Evolutionary conservation across 306 rosid species (phyloP).

Genomic region (Fragaria ananassa): DNA sequence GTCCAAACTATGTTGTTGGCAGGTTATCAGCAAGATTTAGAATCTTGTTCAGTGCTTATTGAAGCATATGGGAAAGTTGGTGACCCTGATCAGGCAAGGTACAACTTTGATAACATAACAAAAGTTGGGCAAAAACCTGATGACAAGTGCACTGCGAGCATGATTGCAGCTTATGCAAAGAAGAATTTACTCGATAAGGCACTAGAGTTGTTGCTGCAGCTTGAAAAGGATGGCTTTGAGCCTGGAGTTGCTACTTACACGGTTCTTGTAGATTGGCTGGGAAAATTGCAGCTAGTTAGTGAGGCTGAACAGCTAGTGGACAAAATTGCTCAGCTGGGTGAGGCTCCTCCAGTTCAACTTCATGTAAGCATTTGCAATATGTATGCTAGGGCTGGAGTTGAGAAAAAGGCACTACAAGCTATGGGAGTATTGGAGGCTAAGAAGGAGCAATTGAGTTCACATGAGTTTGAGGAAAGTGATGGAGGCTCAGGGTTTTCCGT

Average conservation of each 20-base stretch:
- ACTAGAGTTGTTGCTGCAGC: constrained; percentile 55
- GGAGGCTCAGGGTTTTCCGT: constrained; percentile 66
- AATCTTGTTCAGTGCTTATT: constrained; percentile 61
- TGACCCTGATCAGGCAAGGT: constrained; percentile 54
- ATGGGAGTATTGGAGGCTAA: constrained; percentile 67
- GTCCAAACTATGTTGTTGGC: constrained; percentile 55
- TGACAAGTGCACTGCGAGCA: constrained; percentile 73
- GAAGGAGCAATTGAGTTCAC: constrained; percentile 49
- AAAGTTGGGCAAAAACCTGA: constrained; percentile 62
- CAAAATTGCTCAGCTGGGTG: constrained; percentile 65
- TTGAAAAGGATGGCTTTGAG: constrained; percentile 71
- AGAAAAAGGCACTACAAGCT: constrained; percentile 80
- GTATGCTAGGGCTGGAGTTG: constrained; percentile 66
- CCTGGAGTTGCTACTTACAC: constrained; percentile 78
- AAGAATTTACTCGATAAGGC: constrained; percentile 66
- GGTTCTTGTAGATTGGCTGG: constrained; percentile 85
- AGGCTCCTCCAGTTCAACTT: constrained; percentile 66
- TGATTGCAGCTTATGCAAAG: constrained; percentile 71
- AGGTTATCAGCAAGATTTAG: constrained; percentile 46
- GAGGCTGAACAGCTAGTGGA: constrained; percentile 77
- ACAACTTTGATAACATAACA: constrained; percentile 59
- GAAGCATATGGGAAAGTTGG: constrained; percentile 50
- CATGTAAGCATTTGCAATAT: constrained; percentile 76
- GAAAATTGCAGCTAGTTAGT: constrained; percentile 63
- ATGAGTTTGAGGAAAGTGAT: constrained; percentile 49